These are phyloP conservation scores for Claviceps maximensis DNA, from an alignment of 2,329 filamentous ascomycete genomes.

Conservation along the genomic window DNA sequence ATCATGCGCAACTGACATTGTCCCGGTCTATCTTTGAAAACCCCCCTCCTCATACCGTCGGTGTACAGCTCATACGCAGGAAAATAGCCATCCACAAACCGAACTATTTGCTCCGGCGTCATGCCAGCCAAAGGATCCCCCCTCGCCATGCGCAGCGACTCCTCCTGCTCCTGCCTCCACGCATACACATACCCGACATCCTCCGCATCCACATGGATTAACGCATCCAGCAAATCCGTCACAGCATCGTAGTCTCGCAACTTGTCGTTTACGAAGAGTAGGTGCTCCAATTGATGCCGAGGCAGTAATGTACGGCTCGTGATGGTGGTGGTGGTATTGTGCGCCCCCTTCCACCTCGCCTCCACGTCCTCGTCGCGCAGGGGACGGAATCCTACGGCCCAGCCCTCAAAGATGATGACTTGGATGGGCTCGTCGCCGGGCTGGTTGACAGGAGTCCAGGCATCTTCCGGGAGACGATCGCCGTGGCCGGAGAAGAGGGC, in stretches of 20 bases:
- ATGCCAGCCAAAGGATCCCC: conserved; percentile 53
- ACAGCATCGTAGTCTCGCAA: conserved; percentile 34
- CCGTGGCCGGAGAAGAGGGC: conserved; percentile 62
- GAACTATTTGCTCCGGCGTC: conserved; percentile 64
- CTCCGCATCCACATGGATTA: conserved; percentile 54
- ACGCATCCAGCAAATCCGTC: conserved; percentile 37
- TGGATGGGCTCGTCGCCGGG: conserved; percentile 35
- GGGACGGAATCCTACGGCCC: conserved; percentile 75
- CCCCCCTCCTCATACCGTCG: conserved; percentile 42
- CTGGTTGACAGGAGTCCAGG: conserved; percentile 48
- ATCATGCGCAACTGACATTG: conserved; percentile 47
- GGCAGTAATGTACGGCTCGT: conserved; percentile 35
- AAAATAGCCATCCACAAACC: conserved; percentile 59
- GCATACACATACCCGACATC: conserved; percentile 64
- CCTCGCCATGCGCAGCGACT: conserved; percentile 48
- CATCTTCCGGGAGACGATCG: conserved; percentile 50
- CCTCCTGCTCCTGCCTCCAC: conserved; percentile 76
- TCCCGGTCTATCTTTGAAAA: conserved; percentile 36
- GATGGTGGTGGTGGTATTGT: conserved; percentile 4
- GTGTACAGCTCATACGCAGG: conserved; percentile 60
- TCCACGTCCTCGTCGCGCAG: conserved; percentile 38
- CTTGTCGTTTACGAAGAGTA: conserved; percentile 36
- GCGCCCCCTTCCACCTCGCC: conserved; percentile 31
- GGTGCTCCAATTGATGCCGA: conserved; percentile 33
- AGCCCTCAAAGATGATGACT: conserved; percentile 76